Evolutionary conservation across 768 basidiomycete genomes (phyloP), one percentile per base, ranked within the genome.

Genomic region (Psilocybe cyanescens): DNA sequence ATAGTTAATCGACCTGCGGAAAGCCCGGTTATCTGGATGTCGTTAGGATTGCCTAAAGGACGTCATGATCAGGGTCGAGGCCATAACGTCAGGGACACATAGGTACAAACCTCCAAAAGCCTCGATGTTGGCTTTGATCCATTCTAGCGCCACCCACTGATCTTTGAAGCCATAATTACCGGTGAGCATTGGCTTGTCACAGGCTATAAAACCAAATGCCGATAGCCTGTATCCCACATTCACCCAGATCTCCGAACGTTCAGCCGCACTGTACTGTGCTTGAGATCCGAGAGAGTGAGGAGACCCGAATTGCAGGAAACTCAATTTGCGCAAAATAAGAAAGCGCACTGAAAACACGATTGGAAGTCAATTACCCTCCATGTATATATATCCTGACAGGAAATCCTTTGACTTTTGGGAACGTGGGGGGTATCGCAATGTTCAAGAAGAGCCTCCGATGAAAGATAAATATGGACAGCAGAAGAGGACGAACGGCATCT

Each of bases 101-200:
- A 24, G 1, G 4, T 16, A 31, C 75, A 56, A 68, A 85, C 90
- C 91, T 72, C 91, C 92, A 63, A 92, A 93, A 0, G 76, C 74
- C 41, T 71, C 71, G 19, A 93, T 90, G 65, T 92, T 90, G 16
- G 82, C 82, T 49, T 78, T 83, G 28, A 92, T 76, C 90, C 91
- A 92, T 65, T 83, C 76, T n/a, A 92, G 68, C 0, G 86, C 91
- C 17, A 90, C 68, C 91, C 91, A 92, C 67, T 90, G 90, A 67
- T 93, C 91, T 72, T 92, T 92, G 77, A 93, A 93, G 0, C 91
- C 91, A 70, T 88, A 93, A 67, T 93, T 94, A 2, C 92, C 91
- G 14, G 78, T 76, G 49, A 93, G 70, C 45, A 74, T 69, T 11
- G 89, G 89, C 60, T 83, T 71, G 48, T 89, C 86, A 64, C 81